Evolutionary conservation across 179 eudicot genomes (phyloP), one percentile per base, ranked within the genome.

Genomic region (Amaranthus tricolor): DNA sequence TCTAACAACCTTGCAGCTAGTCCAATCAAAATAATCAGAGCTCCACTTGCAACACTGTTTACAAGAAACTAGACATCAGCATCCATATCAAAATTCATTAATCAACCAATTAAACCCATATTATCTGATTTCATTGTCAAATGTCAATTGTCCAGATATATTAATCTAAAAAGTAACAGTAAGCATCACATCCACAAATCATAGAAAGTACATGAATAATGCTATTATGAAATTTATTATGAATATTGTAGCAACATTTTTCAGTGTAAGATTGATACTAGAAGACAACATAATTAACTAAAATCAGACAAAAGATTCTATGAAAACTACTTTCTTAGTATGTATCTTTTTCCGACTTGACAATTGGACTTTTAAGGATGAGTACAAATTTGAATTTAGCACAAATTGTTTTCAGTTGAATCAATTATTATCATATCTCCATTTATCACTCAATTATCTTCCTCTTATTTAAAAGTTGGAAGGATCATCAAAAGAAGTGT

Each of bases 21-120:
- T 81, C 98, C 97, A 57, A 95, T 84, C 48, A 81, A 57, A 76
- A 89, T 71, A 60, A 93, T 87, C 76, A 95, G 64, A 77, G 83
- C 87, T 76, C 97, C 99, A 80, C 98, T 88, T n/a, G 80, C 83
- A 78, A 85, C 80, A 50, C 97, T 92, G 79, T 72, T 24, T 72
- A 76, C 48, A 81, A 74, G 74, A 48, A 64, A 71, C 12, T 47
- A 69, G 7, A 74, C 9, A 67, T 66, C 63, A 70, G 59, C 49
- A 74, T 65, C 9, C 9, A 48, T 16, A 9, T 61, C 31, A 62
- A 6, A 58, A n/a, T 10, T 45, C 56, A 21, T 44, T 10, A 52
- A 61, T 16, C 19, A 62, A 20, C 17, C 9, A 16, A 8, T 76
- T 71, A 13, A 70, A 11, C 44, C 44, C 56, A 51, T 5, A 44